Evolutionary conservation across 352 stramenopile genomes (phyloP).

Genomic region (Pythium aquatile): DNA sequence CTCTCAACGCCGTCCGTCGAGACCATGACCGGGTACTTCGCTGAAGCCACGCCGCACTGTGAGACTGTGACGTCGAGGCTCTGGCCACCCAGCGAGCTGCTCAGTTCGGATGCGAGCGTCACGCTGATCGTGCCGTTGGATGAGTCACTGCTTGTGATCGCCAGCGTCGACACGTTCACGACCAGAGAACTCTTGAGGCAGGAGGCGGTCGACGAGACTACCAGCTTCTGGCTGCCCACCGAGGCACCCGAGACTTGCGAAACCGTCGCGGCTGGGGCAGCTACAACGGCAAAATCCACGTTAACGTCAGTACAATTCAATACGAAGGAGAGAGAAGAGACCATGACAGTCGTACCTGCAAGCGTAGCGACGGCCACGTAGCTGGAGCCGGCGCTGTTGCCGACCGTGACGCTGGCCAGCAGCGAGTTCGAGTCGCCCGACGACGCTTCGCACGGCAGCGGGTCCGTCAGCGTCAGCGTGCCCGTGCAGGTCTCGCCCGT

Average conservation of each 20-base stretch:
- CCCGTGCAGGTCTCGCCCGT: conserved; percentile 44
- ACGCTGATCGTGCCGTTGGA: conserved; percentile 19
- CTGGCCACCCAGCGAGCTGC: conserved; percentile 7
- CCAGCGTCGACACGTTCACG: conserved; percentile 17
- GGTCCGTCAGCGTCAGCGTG: conserved; percentile 38
- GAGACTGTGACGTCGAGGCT: conserved; percentile 15
- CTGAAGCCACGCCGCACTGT: conserved; percentile 21
- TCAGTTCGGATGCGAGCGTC: conserved; percentile 9
- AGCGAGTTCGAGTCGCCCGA: conserved; percentile 35
- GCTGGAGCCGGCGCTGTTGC: conserved; percentile 44
- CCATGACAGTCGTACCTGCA: conserved; percentile 16
- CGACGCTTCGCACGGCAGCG: conserved; percentile 48
- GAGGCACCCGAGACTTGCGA: conserved; percentile 3
- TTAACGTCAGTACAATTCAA: not conserved
- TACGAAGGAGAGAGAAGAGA: not conserved
- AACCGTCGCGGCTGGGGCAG: conserved; percentile 13
- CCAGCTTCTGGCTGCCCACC: conserved; percentile 15
- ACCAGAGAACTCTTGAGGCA: conserved; percentile 5
- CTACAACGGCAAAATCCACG: conserved; percentile 6
- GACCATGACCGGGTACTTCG: conserved; percentile 11
- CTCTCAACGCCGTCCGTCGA: not conserved
- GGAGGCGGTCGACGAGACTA: conserved; percentile 18
- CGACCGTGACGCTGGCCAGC: conserved; percentile 53
- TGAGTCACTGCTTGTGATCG: not conserved
- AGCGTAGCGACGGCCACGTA: conserved; percentile 48